Evolutionary conservation across 805 yeast species (phyloP).

Genomic region (Henningerozyma blattae): DNA sequence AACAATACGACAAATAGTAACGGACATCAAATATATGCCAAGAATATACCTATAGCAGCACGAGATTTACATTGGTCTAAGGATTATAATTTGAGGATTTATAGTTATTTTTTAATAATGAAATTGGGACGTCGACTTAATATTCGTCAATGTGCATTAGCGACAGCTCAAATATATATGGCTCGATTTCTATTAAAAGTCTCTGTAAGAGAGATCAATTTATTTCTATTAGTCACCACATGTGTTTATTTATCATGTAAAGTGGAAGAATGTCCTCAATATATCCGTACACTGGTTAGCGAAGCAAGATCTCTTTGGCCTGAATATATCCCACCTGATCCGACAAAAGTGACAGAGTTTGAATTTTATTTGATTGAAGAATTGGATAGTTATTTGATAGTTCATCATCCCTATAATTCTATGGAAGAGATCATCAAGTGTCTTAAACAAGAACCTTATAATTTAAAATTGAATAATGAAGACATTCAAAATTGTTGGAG

Average conservation of each 20-base stretch:
- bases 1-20: neutral
- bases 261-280: conserved; percentile 92
- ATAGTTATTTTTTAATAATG: conserved; percentile 61
- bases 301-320: conserved; percentile 94
- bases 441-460: conserved; percentile 25
- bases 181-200: conserved; percentile 66
- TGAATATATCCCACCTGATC: conserved; percentile 82
- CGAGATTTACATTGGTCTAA: conserved; percentile 29
- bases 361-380: conserved; percentile 91
- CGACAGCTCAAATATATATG: conserved; percentile 81
- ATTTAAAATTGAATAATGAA: conserved; percentile 33
- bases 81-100: conserved; percentile 61
- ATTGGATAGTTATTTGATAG: conserved; percentile 55
- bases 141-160: conserved; percentile 70
- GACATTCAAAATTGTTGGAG: conserved; percentile 87
- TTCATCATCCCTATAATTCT: conserved; percentile 66
- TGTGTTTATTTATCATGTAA: conserved; percentile 85
- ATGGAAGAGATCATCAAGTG: conserved; percentile 39
- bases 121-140: conserved; percentile 69
- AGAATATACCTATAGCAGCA: conserved; percentile 29
- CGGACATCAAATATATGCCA: conserved; percentile 24
- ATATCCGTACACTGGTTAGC: conserved; percentile 66
- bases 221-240: conserved; percentile 71
- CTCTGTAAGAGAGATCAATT: conserved; percentile 68
- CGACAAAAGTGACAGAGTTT: conserved; percentile 85